These are phyloP conservation scores for Martiniozyma asiatica DNA, from an alignment of 1,139 yeast genomes.

Conservation along the genomic window DNA sequence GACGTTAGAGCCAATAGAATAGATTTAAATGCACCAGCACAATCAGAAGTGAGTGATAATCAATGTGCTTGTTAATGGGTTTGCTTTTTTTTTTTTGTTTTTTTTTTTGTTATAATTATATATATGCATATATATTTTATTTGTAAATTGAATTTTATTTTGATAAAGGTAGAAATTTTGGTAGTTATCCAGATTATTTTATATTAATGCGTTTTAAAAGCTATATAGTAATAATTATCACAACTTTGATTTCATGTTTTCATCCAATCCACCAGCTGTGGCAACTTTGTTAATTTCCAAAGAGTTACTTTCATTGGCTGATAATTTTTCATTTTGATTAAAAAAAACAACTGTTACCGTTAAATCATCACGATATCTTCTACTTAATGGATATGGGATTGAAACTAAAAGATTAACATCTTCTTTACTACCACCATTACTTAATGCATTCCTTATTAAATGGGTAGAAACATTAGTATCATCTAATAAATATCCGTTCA, in stretches of 20 bases:
- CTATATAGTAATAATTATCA: conserved; percentile 16
- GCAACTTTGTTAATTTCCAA: conserved; percentile 44
- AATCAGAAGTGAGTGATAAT: conserved; percentile 6
- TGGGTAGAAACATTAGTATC: conserved; percentile 90
- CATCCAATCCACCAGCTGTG: conserved; percentile 40
- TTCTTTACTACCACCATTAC: conserved; percentile 77
- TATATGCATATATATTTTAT: too few relatives aligned
- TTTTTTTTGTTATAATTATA: background rate
- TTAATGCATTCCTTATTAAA: conserved; percentile 82
- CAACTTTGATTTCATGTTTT: conserved; percentile 38
- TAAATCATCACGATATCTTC: conserved; percentile 88
- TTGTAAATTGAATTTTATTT: too few relatives aligned
- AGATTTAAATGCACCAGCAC: conserved; percentile 26
- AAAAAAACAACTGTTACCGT: conserved; percentile 94
- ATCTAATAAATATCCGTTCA: conserved; percentile 43
- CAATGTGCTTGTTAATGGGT: conserved; percentile 11
- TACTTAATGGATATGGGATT: conserved; percentile 86
- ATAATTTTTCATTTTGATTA: conserved; percentile 36
- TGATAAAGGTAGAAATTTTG: too few relatives aligned
- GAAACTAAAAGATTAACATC: conserved; percentile 81
- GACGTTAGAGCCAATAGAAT: conserved; percentile 19
- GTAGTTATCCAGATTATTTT: too few relatives aligned
- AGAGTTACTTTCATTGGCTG: conserved; percentile 34
- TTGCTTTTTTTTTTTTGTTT: background rate
- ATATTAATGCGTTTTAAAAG: too few relatives aligned